phyloP scores from a whole-genome alignment of 106 monocot species.

The Dactylorhiza incarnata region DNA sequence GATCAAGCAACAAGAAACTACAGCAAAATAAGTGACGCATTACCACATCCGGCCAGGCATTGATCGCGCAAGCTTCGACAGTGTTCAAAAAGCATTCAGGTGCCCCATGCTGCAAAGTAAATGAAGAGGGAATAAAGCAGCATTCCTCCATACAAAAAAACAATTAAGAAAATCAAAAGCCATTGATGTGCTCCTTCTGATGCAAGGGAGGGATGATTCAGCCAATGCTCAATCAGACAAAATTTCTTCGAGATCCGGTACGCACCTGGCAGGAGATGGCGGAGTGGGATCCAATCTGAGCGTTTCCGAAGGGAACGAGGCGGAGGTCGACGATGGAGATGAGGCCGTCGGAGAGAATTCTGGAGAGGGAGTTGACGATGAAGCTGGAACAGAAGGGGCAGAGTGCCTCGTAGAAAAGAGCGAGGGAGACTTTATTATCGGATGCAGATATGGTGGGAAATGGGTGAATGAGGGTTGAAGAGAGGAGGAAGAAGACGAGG shows the following conservation, averaged over 20 bases:
- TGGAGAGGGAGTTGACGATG: constrained; percentile 54
- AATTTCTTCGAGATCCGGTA: neutral
- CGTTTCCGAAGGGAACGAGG: constrained; percentile 91
- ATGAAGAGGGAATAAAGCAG: neutral
- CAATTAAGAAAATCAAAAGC: neutral
- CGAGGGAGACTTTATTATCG: constrained; percentile 59
- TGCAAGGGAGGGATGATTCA: neutral
- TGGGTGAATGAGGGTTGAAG: constrained; percentile 12
- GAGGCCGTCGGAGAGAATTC: constrained; percentile 69
- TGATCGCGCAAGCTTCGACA: constrained; percentile 90
- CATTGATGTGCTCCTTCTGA: neutral
- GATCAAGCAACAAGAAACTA: neutral
- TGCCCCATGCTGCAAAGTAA: constrained; percentile 71
- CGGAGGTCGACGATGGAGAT: constrained; percentile 73
- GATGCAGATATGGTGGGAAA: constrained; percentile 14
- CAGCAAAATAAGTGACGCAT: neutral
- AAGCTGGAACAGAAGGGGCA: constrained; percentile 83
- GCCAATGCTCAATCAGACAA: neutral
- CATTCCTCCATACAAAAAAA: neutral
- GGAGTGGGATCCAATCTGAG: constrained; percentile 32
- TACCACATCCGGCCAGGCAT: constrained; percentile 80
- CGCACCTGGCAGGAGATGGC: constrained; percentile 74
- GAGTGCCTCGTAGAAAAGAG: constrained; percentile 81
- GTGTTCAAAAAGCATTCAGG: constrained; percentile 80
- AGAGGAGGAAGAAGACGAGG: constrained; percentile 3